These are phyloP conservation scores for Garcia nutans DNA, from an alignment of 345 rosid species.

Conservation along the genomic window DNA sequence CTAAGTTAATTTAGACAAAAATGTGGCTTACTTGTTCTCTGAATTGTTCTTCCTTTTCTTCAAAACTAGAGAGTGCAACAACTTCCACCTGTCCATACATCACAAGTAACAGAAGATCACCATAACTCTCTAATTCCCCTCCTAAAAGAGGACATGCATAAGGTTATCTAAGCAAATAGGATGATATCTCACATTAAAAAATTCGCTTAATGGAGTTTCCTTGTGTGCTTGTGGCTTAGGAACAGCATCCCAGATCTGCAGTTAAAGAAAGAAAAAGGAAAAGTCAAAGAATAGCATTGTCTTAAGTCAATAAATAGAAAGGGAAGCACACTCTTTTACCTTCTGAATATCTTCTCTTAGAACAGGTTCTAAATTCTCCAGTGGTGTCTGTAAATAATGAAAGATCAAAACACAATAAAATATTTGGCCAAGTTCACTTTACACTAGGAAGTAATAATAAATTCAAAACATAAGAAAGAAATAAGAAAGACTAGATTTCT, in stretches of 20 bases:
- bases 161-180: constrained; percentile 2
- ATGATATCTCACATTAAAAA: constrained; percentile 71
- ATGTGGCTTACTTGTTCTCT: constrained; percentile 85
- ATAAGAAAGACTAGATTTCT: constrained; percentile 1
- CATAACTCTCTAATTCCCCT: not conserved
- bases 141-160: not conserved
- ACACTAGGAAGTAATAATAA: not conserved
- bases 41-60: constrained; percentile 96
- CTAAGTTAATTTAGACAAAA: not conserved
- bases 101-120: constrained; percentile 15
- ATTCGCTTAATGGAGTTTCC: constrained; percentile 92
- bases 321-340: constrained; percentile 42
- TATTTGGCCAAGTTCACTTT: not conserved
- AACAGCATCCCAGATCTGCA: constrained; percentile 96
- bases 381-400: constrained; percentile 67
- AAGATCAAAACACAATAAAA: constrained; percentile 21
- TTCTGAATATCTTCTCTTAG: constrained; percentile 97
- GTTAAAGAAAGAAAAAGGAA: constrained; percentile 11
- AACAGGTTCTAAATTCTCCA: constrained; percentile 92
- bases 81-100: constrained; percentile 74
- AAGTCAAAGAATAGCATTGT: constrained; percentile 4
- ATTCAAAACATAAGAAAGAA: not conserved
- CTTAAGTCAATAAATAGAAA: constrained; percentile 17
- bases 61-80: constrained; percentile 95
- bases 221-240: constrained; percentile 92